Base-by-base conservation (phyloP, 306 rosid genomes). In the Trifolium subterraneum region DNA sequence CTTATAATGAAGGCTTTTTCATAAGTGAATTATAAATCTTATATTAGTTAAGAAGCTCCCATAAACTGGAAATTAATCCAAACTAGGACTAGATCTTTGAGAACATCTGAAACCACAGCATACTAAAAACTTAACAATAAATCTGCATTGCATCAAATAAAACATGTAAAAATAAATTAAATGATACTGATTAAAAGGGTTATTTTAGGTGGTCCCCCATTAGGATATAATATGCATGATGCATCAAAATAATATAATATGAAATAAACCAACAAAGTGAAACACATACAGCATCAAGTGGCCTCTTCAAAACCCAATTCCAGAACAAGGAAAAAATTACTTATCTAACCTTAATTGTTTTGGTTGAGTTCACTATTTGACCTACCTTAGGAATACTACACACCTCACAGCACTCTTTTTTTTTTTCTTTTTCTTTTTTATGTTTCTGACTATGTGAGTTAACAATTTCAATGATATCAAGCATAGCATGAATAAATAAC, bases 41-140 rank as follows among this genome's bases (percentile, higher is more conserved):
- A 65, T 20, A 39, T 65, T 22, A 41, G 41, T 20, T 39, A 23
- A 39, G 25, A 41, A 41, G 36, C 35, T 65, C 51, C 6, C 19
- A 65, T 39, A 20, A 64, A 42, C 36, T 41, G 13, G 10, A 65
- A 65, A 44, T 65, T 41, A 41, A 65, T 65, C 35, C 35, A 65
- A 64, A 64, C 19, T 38, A 65, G 19, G 33, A 52, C 52, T 6
- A 13, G 39, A 66, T 50, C 19, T 61, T 50, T 51, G 63, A 38
- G 66, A 68, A 60, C 19, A 59, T 44, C 33, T 79, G 73, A 69
- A 76, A 22, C 31, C 70, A 65, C 59, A 66, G 45, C 58, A 61
- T 41, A 61, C 55, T 52, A 33, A 45, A 65, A 73, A 60, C 51
- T 52, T 66, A 79, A 75, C 70, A 35, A 76, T 50, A 83, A 71